A percentile compares a stretch with the other conserved stretches of the same genome.
Evolutionary conservation across 306 rosid species (phyloP).

Genomic region (Quercus glauca): DNA sequence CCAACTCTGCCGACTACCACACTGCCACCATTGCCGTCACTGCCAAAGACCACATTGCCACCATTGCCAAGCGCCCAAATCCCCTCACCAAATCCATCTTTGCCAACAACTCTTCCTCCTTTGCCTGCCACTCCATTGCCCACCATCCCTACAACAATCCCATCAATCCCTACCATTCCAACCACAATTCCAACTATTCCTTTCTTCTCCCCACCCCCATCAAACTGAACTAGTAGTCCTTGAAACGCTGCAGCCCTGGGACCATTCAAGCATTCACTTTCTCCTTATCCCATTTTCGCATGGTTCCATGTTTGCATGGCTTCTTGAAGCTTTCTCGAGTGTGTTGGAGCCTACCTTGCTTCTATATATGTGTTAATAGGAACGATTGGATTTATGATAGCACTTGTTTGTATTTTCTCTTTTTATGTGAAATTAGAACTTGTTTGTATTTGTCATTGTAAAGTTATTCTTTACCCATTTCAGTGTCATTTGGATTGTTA

Average conservation of each 20-base stretch:
- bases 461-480: neutral
- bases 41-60: conserved; percentile 27
- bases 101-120: conserved; percentile 25
- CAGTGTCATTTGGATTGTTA: neutral
- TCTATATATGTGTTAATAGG: neutral
- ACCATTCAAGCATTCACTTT: neutral
- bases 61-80: conserved; percentile 17
- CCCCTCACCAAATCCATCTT: conserved; percentile 5
- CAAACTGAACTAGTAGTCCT: conserved; percentile 16
- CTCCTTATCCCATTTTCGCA: neutral
- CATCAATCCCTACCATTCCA: conserved; percentile 2
- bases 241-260: neutral
- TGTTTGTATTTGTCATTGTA: neutral
- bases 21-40: conserved; percentile 4
- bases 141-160: conserved; percentile 14
- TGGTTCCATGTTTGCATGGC: neutral
- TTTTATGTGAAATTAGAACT: neutral
- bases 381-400: too few species aligned
- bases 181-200: conserved; percentile 20
- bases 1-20: neutral
- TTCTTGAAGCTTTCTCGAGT: too few species aligned
- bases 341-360: neutral
- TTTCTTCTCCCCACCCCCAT: conserved; percentile 24
- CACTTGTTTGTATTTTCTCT: neutral
- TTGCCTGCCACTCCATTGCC: conserved; percentile 20